Evolutionary conservation across 768 basidiomycete species (phyloP).

Genomic region (Mycena albidolilacea): DNA sequence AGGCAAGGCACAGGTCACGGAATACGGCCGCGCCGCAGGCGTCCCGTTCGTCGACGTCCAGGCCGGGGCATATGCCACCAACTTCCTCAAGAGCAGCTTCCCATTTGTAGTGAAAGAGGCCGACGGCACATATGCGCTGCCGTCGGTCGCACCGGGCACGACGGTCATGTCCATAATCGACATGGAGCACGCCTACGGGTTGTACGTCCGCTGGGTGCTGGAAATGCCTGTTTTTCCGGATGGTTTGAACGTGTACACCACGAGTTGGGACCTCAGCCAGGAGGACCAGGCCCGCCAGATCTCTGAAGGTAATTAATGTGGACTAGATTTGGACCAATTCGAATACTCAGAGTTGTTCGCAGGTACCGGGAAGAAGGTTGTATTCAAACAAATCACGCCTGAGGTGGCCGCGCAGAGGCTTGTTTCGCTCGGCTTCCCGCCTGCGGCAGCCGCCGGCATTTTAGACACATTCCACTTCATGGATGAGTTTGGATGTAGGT

Average conservation of each 20-base stretch:
- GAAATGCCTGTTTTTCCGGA: slow-evolving; percentile 24
- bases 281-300: slow-evolving; percentile 17
- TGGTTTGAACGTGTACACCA: slow-evolving; percentile 8
- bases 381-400: slow-evolving; percentile 17
- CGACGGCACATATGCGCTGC: no score
- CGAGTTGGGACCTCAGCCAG: slow-evolving; percentile 7
- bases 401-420: neutral
- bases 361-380: neutral
- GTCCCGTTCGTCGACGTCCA: slow-evolving; percentile 35
- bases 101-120: no score
- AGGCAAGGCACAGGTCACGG: no score
- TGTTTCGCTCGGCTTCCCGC: neutral
- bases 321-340: no score
- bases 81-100: neutral
- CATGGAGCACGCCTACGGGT: slow-evolving; percentile 5
- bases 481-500: slow-evolving; percentile 20
- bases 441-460: neutral
- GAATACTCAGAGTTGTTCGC: neutral
- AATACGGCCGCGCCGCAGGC: neutral
- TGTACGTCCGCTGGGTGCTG: slow-evolving; percentile 25
- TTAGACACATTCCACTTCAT: slow-evolving; percentile 10
- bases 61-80: slow-evolving; percentile 25
- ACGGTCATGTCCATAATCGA: slow-evolving; percentile 21
- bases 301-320: slow-evolving; percentile 9
- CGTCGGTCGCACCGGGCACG: no score